phyloP scores from a whole-genome alignment of 2,329 filamentous ascomycete genomes.

The Talaromyces sp. region DNA sequence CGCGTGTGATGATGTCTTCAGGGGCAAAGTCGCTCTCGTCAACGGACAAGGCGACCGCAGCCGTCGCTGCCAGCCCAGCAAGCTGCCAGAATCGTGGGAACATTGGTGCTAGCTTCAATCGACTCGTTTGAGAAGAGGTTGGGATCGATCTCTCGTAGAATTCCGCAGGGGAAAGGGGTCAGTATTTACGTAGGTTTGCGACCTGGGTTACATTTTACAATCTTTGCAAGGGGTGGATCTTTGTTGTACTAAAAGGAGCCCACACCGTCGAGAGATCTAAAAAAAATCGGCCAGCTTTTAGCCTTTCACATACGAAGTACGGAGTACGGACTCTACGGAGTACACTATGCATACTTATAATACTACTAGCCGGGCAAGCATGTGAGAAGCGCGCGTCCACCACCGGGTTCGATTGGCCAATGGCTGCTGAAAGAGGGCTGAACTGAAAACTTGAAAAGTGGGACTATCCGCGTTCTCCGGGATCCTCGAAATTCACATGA shows the following conservation, averaged over 20 bases:
- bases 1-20: slow-evolving; percentile 18
- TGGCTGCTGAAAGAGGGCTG: neutral
- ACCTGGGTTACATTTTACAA: neutral
- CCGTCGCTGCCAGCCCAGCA: neutral
- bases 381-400: too few relatives aligned
- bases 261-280: too few relatives aligned
- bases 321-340: too few relatives aligned
- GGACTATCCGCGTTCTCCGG: neutral
- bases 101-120: neutral
- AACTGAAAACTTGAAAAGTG: neutral
- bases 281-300: too few relatives aligned
- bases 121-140: neutral
- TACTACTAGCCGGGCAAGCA: too few relatives aligned
- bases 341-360: too few relatives aligned
- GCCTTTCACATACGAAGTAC: too few relatives aligned
- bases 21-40: neutral
- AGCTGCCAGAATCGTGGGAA: neutral
- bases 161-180: neutral
- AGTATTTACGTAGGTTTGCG: neutral
- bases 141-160: neutral
- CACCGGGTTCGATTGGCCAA: neutral
- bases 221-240: too few relatives aligned
- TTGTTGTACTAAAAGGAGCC: too few relatives aligned
- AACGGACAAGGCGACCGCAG: neutral
- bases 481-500: too few relatives aligned